Percentiles rank a stretch among this genome's conserved stretches.
Evolutionary conservation across 2,329 filamentous ascomycete genomes (phyloP).

Genomic region (Alternaria consortialis): DNA sequence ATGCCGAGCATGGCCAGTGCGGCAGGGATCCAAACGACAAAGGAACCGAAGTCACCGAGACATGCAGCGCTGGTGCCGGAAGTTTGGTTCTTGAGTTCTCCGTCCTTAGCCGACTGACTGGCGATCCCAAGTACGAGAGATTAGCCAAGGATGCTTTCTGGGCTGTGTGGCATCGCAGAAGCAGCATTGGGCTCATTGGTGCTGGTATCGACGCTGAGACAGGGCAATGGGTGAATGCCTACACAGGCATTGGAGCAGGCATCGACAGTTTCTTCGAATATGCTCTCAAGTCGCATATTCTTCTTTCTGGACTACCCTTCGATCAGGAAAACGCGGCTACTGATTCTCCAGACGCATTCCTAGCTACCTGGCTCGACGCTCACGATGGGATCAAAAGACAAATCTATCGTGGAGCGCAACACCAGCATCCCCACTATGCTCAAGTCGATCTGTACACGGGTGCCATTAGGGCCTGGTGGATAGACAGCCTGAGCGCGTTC

Average conservation of each 20-base stretch:
- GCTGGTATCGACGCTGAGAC: conserved; percentile 92
- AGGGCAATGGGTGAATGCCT: conserved; percentile 86
- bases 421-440: conserved; percentile 90
- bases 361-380: conserved; percentile 83
- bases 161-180: conserved; percentile 92
- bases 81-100: conserved; percentile 94
- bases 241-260: conserved; percentile 93
- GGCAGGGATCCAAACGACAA: conserved; percentile 56
- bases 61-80: conserved; percentile 95
- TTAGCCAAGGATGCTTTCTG: conserved; percentile 93
- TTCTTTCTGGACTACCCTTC: conserved; percentile 75
- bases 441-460: conserved; percentile 90
- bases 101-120: conserved; percentile 85
- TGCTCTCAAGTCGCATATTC: conserved; percentile 89
- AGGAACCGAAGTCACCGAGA: conserved; percentile 83
- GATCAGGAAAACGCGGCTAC: conserved; percentile 64
- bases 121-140: conserved; percentile 86
- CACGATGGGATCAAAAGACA: conserved; percentile 89
- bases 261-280: conserved; percentile 99
- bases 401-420: conserved; percentile 77
- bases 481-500: conserved; percentile 94
- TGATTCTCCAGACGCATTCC: conserved; percentile 76
- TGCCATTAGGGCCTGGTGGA: conserved; percentile 89
- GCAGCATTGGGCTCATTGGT: conserved; percentile 85
- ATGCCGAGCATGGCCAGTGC: conserved; percentile 60